phyloP scores from a whole-genome alignment of 208 protist species.

The Herpetomonas samuelpessoai region DNA sequence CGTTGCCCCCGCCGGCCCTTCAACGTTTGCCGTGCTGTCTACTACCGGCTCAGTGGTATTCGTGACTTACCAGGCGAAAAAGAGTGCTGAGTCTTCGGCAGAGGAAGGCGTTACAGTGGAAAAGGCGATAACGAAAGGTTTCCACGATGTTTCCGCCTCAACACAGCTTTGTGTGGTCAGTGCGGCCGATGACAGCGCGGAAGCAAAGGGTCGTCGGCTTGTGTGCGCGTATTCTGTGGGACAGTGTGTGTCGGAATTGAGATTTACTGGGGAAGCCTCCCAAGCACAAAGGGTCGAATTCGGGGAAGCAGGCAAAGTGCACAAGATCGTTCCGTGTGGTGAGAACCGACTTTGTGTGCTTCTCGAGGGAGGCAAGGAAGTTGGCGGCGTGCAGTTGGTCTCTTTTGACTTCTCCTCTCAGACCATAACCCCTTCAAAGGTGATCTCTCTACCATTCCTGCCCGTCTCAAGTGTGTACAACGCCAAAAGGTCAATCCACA shows the following conservation, averaged over 20 bases:
- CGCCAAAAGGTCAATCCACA: constrained; percentile 14
- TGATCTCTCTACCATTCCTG: constrained; percentile 6
- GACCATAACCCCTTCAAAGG: constrained; percentile 15
- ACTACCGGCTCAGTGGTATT: not conserved
- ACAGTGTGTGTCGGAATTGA: too few relatives aligned
- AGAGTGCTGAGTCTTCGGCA: not conserved
- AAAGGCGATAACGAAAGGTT: not conserved
- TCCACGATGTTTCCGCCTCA: not conserved
- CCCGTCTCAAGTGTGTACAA: constrained; percentile 20
- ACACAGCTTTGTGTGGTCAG: not conserved
- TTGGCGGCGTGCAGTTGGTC: not conserved
- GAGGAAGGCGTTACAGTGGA: not conserved
- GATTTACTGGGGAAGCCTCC: too few relatives aligned
- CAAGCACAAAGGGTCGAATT: too few relatives aligned
- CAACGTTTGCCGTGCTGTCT: constrained; percentile 15
- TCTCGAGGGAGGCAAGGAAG: not conserved
- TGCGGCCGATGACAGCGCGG: too few relatives aligned
- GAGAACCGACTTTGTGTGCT: not conserved
- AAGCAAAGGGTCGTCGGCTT: not conserved
- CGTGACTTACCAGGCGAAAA: not conserved
- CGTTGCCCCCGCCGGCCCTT: constrained; percentile 11
- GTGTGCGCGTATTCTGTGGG: too few relatives aligned
- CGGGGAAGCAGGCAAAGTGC: not conserved
- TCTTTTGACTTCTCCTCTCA: constrained; percentile 11
- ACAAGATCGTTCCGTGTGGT: not conserved